Base-by-base conservation (phyloP, 768 basidiomycete genomes). In the Strobilomyces dryophilus region DNA sequence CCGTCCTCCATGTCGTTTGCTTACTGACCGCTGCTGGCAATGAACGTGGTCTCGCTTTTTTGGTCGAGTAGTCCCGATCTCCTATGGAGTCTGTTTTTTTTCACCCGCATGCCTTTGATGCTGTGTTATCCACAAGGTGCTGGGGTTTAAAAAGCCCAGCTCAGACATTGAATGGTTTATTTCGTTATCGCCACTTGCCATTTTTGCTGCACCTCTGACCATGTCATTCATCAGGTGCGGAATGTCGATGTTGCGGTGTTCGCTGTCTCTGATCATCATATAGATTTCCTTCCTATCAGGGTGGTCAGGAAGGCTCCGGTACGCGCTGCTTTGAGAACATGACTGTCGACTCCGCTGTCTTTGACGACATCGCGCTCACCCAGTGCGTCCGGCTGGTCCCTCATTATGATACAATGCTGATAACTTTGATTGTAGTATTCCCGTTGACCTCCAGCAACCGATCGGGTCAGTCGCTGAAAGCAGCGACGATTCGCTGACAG, bases 211-310 rank as follows among this genome's bases (percentile, higher is more conserved):
- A 20, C 37, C 46, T 47, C 14, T 2, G 36, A 54, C 8, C 1
- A 66, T 64, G 60, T 56, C 49, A 44, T 31, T 41, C 21, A 29
- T 32, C 3, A 6, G 34, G 65, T 64, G 43, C 12, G 54, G n/a
- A 26, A 4, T 31, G 34, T 42, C 34, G 52, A 42, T 27, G 29
- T 9, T 7, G 18, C 20, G 10, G 20, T 24, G 3, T n/a, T n/a
- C 14, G 9, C 5, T 34, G 15, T 31, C n/a, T 17, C 7, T 48
- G 17, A 36, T 29, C 29, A 29, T 9, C 9, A 6, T 29, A 26
- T 24, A 67, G 60, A 29, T 36, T 15, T 32, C 20, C 8, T 18
- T 41, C 11, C 29, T 7, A 20, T 27, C 9, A 31, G 8, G 21
- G 12, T 14, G 7, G 7, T 20, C 42, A 49, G 35, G 41, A 34